phyloP scores from a whole-genome alignment of 2,329 filamentous ascomycete species.

The Boeremia lycopersici region DNA sequence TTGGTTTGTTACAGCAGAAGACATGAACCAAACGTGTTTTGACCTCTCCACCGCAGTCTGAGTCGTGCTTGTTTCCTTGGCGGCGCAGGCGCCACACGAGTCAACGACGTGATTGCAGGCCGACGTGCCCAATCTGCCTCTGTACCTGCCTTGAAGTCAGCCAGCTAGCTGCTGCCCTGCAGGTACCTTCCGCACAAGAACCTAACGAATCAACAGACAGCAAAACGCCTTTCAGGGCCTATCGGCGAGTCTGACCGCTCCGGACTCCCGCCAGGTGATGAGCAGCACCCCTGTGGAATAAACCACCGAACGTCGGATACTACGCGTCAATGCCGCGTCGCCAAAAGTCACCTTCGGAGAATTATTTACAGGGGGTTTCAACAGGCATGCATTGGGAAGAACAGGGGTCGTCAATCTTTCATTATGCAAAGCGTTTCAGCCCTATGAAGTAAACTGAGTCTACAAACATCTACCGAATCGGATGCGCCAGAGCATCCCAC shows the following conservation, averaged over 20 bases:
- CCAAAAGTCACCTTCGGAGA: neutral
- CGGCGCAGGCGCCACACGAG: constrained; percentile 6
- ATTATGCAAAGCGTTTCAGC: constrained; percentile 19
- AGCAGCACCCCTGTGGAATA: neutral
- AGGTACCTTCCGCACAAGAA: constrained; percentile 5
- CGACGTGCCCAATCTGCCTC: constrained; percentile 9
- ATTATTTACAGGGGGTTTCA: neutral
- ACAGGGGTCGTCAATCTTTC: constrained; percentile 16
- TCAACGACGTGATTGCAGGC: constrained; percentile 14
- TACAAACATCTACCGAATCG: constrained; percentile 9
- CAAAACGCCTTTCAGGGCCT: neutral
- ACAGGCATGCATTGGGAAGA: constrained; percentile 6
- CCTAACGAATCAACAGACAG: constrained; percentile 4
- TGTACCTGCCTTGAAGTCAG: constrained; percentile 10
- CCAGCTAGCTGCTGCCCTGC: constrained; percentile 3
- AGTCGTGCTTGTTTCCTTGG: constrained; percentile 11
- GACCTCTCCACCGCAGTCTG: constrained; percentile 4
- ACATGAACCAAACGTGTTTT: constrained; percentile 13
- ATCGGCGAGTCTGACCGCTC: neutral
- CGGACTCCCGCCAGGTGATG: neutral
- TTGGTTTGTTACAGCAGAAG: constrained; percentile 12
- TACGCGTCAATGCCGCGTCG: constrained; percentile 1
- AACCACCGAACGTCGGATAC: neutral
- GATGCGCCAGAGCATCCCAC: neutral
- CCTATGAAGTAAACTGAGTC: constrained; percentile 4